phyloP scores from a whole-genome alignment of 371 early-diverging fungal species.

The Mucor velutinosus region DNA sequence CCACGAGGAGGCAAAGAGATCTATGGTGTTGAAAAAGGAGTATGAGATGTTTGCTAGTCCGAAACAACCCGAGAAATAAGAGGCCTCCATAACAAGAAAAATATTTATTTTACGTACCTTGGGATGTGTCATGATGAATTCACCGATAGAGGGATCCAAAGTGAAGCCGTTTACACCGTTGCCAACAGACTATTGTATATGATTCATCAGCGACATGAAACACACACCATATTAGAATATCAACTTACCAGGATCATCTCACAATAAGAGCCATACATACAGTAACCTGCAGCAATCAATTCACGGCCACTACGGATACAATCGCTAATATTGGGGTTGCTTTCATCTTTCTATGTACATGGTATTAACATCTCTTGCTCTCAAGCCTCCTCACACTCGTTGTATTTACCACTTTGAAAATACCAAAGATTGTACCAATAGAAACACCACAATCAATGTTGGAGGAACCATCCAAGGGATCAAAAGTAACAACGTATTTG shows the following conservation, averaged over 20 bases:
- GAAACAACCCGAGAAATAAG: conserved; percentile 5
- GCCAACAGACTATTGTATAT: conserved; percentile 73
- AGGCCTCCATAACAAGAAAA: neutral
- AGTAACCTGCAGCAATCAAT: conserved; percentile 95
- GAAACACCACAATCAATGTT: conserved; percentile 99
- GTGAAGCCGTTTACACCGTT: conserved; percentile 95
- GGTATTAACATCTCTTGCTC: neutral
- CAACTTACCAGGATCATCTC: conserved; percentile 68
- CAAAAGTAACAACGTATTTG: conserved; percentile 96
- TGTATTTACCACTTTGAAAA: conserved; percentile 83
- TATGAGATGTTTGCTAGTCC: neutral
- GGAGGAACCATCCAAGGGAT: conserved; percentile 95
- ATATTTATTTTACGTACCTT: conserved; percentile 47
- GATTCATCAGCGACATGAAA: conserved; percentile 14
- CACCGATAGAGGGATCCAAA: conserved; percentile 94
- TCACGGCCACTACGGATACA: conserved; percentile 91
- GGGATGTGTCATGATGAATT: conserved; percentile 96
- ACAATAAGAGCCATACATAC: conserved; percentile 95
- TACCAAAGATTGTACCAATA: conserved; percentile 98
- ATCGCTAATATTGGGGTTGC: conserved; percentile 62
- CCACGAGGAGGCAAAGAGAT: conserved; percentile 81
- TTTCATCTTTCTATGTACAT: conserved; percentile 42
- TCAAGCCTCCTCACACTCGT: neutral
- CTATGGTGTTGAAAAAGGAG: conserved; percentile 25
- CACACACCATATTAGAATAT: neutral